Percentiles rank a stretch among this genome's conserved stretches.
phyloP scores from a whole-genome alignment of 139 green algal genomes.

The Coelastrella sp. region DNA sequence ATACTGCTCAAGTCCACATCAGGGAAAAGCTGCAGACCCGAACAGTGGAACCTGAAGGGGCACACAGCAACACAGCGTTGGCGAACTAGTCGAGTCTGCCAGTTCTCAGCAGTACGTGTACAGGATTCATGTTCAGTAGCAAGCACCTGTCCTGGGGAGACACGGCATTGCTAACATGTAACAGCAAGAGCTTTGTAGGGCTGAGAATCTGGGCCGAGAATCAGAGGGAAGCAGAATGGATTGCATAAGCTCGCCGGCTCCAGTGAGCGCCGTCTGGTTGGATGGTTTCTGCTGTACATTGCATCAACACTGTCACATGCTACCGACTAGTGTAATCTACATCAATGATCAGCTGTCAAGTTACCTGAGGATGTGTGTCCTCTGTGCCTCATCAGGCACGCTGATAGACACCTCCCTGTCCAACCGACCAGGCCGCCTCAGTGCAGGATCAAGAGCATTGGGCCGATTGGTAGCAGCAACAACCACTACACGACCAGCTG shows the following conservation, averaged over 20 bases:
- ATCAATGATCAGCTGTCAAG: background rate
- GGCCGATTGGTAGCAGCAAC: conserved; percentile 92
- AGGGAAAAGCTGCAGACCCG: conserved; percentile 61
- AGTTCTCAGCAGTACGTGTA: background rate
- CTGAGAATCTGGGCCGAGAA: no score
- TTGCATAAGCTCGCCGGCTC: no score
- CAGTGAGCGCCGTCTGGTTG: no score
- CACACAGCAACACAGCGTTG: background rate
- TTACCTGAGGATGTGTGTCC: conserved; percentile 61
- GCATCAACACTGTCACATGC: no score
- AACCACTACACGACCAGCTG: conserved; percentile 70
- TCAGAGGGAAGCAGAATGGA: no score
- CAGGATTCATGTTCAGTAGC: no score
- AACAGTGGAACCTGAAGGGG: conserved; percentile 66
- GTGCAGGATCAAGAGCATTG: conserved; percentile 91
- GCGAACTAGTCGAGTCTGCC: no score
- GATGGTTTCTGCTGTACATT: no score
- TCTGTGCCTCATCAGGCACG: conserved; percentile 65
- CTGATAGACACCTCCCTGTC: conserved; percentile 89
- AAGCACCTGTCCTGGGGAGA: no score
- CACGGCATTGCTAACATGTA: no score
- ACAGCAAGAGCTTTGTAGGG: no score
- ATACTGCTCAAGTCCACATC: conserved; percentile 80
- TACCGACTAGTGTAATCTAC: no score
- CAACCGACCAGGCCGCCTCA: conserved; percentile 89